Evolutionary conservation across 176 grass and related monocot species (phyloP).

Genomic region (Oryza glaberrima): DNA sequence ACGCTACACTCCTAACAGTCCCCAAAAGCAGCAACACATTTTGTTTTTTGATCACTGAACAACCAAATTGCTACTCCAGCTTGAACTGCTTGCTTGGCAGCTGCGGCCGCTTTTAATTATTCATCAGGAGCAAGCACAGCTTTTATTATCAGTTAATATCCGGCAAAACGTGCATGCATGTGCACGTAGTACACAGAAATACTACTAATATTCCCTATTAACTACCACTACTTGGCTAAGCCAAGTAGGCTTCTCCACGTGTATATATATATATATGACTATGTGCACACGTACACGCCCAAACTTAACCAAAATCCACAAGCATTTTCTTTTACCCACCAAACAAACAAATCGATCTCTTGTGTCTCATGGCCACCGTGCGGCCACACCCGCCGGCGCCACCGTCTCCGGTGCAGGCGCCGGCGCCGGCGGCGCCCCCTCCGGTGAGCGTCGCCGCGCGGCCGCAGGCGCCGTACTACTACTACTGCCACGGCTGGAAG

Average conservation of each 20-base stretch:
- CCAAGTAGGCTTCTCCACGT: not conserved
- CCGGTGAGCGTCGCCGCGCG: not conserved
- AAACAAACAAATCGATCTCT: not conserved
- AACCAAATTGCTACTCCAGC: too few species aligned
- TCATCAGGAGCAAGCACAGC: too few species aligned
- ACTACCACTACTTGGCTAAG: not conserved
- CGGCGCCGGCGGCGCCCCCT: not conserved
- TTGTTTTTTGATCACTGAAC: too few species aligned
- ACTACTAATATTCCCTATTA: not conserved
- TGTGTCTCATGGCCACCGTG: conserved; percentile 33
- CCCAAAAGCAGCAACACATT: too few species aligned
- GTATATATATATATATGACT: not conserved
- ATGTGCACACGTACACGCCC: not conserved
- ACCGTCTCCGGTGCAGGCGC: not conserved
- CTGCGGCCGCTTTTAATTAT: not conserved
- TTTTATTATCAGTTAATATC: not conserved
- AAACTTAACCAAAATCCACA: not conserved
- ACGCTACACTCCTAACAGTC: too few species aligned
- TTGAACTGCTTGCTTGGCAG: not conserved
- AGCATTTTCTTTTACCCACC: not conserved
- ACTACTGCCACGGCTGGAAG: not conserved
- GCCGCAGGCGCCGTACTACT: conserved; percentile 8
- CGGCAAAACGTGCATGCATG: not conserved
- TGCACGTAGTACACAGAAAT: not conserved
- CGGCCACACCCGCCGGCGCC: conserved; percentile 8